Evolutionary conservation across 2,329 filamentous ascomycete species (phyloP), one percentile per base, ranked within the genome.

Genomic region (Podosphaera aphanis): DNA sequence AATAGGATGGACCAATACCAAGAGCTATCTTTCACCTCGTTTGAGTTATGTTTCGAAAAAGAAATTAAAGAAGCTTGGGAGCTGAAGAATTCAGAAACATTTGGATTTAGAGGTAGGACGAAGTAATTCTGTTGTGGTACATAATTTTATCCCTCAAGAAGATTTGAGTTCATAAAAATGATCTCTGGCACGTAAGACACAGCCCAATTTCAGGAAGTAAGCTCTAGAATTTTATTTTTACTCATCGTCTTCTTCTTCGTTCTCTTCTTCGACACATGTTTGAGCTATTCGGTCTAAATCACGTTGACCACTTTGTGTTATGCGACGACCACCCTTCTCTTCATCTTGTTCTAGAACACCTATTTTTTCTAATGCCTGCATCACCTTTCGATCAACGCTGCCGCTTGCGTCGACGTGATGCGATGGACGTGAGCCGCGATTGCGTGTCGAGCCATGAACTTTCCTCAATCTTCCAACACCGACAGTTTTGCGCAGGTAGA

Each of bases 401-500:
- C 88, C 88, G 58, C 79, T 86, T 66, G 86, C 90, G 64, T 94
- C 82, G 61, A 93, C 83, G 76, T 98, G 90, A 70, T 93, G 79
- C 55, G 78, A 83, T 64, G 90, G 90, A 58, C 81, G 77, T 59
- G 77, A 77, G 61, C 90, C 90, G 60, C 90, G 85, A 81, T 95
- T 98, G 79, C 93, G 94, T 73, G 82, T 81, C 59, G 77, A 81
- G 61, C 85, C 90, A 77, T 98, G 90, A 56, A 81, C 82, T 74
- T 93, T 93, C 68, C 88, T 82, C 60, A 98, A 79, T 64, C 90
- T 85, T 69, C 90, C 90, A 59, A 98, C 84, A 75, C 90, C 90
- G 64, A 98, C 86, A 53, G 86, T 94, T 77, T 98, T 98, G 73
- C 90, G 83, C 67, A 98, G 75, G 77, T 98, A 98, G 74, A 98